phyloP scores from a whole-genome alignment of 2,329 filamentous ascomycete genomes.

The Cladosporium sp. region DNA sequence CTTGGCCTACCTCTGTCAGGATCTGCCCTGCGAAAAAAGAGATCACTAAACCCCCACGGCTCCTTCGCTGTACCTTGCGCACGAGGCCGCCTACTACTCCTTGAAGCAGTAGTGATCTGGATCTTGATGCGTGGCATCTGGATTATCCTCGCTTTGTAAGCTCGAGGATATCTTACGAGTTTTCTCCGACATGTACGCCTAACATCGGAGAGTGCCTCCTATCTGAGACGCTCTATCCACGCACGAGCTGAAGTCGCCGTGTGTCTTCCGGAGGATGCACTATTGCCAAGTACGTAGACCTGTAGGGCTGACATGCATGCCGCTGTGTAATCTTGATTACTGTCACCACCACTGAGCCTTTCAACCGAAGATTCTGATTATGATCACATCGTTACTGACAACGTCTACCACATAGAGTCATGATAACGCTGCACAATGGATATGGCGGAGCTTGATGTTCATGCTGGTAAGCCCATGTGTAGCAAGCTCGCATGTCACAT shows the following conservation, averaged over 20 bases:
- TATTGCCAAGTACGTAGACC: not conserved
- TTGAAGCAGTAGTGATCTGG: not conserved
- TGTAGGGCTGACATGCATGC: not conserved
- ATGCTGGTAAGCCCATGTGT: not conserved
- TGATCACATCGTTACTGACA: not conserved
- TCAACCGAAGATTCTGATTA: not conserved
- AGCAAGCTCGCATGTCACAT: not conserved
- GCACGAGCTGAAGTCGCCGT: not conserved
- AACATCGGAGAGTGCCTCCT: not conserved
- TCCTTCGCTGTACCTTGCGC: not conserved
- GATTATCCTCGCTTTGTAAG: not conserved
- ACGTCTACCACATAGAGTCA: not conserved
- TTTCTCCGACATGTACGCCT: not conserved
- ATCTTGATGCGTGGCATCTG: not conserved
- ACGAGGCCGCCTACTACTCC: not conserved
- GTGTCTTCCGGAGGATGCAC: not conserved
- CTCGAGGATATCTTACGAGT: not conserved
- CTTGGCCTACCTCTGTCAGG: not conserved
- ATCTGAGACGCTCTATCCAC: not conserved
- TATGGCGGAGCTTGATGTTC: not conserved
- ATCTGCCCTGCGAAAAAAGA: slow-evolving; percentile 1
- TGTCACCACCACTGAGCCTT: not conserved
- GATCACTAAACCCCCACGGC: slow-evolving; percentile 10
- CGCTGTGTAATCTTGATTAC: not conserved
- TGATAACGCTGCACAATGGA: not conserved